Conservation (phyloP, 1,284 basidiomycete genomes). For the Farysia itapuensis region DNA sequence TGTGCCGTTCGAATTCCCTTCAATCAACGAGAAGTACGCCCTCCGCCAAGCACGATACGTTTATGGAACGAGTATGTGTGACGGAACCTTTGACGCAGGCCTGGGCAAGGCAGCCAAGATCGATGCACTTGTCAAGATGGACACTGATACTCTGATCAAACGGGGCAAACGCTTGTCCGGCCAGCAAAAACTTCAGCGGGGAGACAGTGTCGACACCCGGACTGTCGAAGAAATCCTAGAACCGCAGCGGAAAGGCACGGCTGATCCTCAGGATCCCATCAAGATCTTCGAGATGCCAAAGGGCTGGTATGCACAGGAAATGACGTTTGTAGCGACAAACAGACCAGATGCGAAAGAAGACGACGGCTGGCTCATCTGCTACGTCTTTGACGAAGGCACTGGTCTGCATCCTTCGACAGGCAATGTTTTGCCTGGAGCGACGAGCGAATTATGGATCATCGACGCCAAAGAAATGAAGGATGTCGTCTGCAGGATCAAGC, state of each 20-base stretch:
- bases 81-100: conserved; percentile 62
- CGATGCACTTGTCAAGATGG: conserved; percentile 63
- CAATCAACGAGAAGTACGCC: conserved; percentile 57
- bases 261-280: conserved; percentile 33
- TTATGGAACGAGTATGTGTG: conserved; percentile 57
- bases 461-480: conserved; percentile 61
- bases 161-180: conserved; percentile 52
- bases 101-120: conserved; percentile 63
- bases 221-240: conserved; percentile 59
- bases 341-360: conserved; percentile 55
- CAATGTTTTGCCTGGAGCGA: conserved; percentile 55
- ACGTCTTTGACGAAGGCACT: conserved; percentile 63
- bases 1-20: conserved; percentile 64
- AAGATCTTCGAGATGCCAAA: conserved; percentile 62
- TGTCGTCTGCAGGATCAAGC: conserved; percentile 61
- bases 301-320: conserved; percentile 63
- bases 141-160: conserved; percentile 59
- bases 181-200: conserved; percentile 26
- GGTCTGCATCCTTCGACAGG: conserved; percentile 57
- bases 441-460: conserved; percentile 63
- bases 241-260: conserved; percentile 40
- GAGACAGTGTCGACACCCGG: conserved; percentile 60
- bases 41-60: conserved; percentile 61
- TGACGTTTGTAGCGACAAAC: conserved; percentile 61
- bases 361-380: conserved; percentile 63